Percentiles rank a stretch among this genome's conserved stretches.
Conservation (phyloP, 768 basidiomycete genomes). For the Tylopilus plumbeoviolaceoides region DNA sequence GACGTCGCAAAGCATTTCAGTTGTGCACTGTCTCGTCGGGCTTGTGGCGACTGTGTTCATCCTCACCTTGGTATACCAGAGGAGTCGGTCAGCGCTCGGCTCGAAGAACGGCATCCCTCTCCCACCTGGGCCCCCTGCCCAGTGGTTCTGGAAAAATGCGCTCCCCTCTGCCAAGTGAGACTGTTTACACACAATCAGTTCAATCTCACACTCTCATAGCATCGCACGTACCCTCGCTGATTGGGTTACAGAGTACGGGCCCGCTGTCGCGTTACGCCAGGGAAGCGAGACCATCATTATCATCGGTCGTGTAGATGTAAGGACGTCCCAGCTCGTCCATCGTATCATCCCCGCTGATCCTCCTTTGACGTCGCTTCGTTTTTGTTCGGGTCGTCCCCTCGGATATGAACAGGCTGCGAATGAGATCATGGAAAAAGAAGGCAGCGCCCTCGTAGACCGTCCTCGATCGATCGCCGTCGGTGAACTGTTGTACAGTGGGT, state of each 20-base stretch:
- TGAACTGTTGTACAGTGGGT: conserved; percentile 48
- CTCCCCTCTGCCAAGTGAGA: conserved; percentile 20
- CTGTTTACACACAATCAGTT: background rate
- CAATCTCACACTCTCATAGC: background rate
- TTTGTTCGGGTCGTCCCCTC: background rate
- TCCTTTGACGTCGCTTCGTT: background rate
- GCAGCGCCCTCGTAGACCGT: conserved; percentile 44
- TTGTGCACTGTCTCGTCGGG: background rate
- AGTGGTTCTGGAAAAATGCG: conserved; percentile 23
- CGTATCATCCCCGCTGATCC: background rate
- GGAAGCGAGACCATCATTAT: conserved; percentile 30
- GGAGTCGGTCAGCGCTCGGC: background rate
- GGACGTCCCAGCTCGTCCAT: background rate
- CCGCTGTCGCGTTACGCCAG: conserved; percentile 50
- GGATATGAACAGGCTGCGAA: conserved; percentile 40
- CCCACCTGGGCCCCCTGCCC: conserved; percentile 25
- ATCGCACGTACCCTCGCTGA: conserved; percentile 37
- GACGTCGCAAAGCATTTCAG: background rate
- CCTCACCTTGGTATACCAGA: conserved; percentile 3
- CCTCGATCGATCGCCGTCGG: conserved; percentile 50
- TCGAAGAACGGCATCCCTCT: conserved; percentile 13
- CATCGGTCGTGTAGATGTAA: conserved; percentile 20
- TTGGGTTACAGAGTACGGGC: conserved; percentile 55
- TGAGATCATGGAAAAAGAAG: conserved; percentile 60
- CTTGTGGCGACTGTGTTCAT: background rate